Evolutionary conservation across 2,329 filamentous ascomycete species (phyloP).

Genomic region (Penicillium sumatraense): DNA sequence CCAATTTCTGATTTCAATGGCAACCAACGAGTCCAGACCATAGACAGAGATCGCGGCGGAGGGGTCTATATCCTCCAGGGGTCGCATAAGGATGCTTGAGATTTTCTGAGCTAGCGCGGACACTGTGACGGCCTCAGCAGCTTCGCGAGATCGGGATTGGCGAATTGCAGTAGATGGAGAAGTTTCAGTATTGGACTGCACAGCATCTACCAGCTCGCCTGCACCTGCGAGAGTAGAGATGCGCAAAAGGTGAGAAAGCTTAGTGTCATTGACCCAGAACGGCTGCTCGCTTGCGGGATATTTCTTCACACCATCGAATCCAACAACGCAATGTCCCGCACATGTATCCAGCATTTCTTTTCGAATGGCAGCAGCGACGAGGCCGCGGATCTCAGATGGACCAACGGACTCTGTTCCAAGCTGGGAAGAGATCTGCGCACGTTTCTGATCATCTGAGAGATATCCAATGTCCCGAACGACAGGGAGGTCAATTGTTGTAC

Average conservation of each 20-base stretch:
- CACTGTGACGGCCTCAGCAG: constrained; percentile 10
- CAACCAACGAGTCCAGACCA: constrained; percentile 36
- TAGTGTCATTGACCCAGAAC: constrained; percentile 27
- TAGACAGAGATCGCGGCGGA: constrained; percentile 23
- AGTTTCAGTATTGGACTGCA: constrained; percentile 9
- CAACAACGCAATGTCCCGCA: constrained; percentile 26
- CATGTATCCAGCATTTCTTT: constrained; percentile 25
- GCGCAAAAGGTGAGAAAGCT: constrained; percentile 24
- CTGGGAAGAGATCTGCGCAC: constrained; percentile 22
- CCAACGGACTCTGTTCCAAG: constrained; percentile 25
- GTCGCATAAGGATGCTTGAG: constrained; percentile 27
- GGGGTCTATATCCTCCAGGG: constrained; percentile 25
- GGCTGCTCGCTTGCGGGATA: constrained; percentile 20
- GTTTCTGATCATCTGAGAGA: constrained; percentile 25
- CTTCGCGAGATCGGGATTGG: constrained; percentile 15
- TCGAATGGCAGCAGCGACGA: constrained; percentile 27
- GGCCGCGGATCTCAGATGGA: constrained; percentile 25
- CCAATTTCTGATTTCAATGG: constrained; percentile 38
- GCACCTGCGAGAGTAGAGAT: constrained; percentile 23
- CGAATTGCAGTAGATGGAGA: constrained; percentile 22
- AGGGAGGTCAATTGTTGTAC: constrained; percentile 49
- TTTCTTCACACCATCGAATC: constrained; percentile 26
- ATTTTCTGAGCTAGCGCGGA: constrained; percentile 21
- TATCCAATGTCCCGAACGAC: constrained; percentile 27
- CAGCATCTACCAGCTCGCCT: constrained; percentile 9